Evolutionary conservation across 164 flowering plant species (phyloP), one percentile per base, ranked within the genome.

Genomic region (Houttuynia cordata): DNA sequence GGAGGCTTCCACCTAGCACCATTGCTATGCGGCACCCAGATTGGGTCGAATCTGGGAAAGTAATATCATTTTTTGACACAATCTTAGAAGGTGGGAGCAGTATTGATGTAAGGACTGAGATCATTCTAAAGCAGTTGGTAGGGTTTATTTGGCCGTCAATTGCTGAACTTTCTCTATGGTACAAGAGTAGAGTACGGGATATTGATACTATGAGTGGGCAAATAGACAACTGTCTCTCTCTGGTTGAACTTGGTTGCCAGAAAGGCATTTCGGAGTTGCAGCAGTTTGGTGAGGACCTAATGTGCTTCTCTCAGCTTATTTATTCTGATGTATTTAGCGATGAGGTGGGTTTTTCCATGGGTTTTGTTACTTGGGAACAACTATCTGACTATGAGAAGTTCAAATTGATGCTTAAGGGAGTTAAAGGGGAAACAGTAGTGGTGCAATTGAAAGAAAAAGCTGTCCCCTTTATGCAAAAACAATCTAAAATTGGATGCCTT

Each of bases 31-130:
- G 99, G 67, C 87, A 86, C 51, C 79, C 79, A 62, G 99, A 94
- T 75, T 94, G 99, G 99, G 95, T 91, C 74, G 99, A 94, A 75
- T 81, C 91, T 75, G 80, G 80, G 60, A 71, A 71, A 66, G 87
- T 83, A 87, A 73, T 76, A 23, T 67, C 17, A 41, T 81, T 62
- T 71, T 68, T 91, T n/a, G 67, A 72, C 5, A 66, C 42, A 22
- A 60, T 70, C 56, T 70, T 81, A 49, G 68, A 73, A 63, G 57
- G 72, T 69, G 76, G 64, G 64, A 73, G 64, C 56, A 52, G 50
- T 60, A 59, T 67, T 34, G 79, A 75, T 24, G 57, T 79, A 50
- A 78, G 73, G 73, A 94, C 99, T 51, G 99, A 94, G 72, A 77
- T 81, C 34, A 74, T 93, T 53, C 57, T 85, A 47, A 83, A 76